Percentiles rank a stretch among this genome's conserved stretches.
These are phyloP conservation scores for Zymoseptoria tritici DNA, from an alignment of 2,329 filamentous ascomycete species.

Conservation along the genomic window DNA sequence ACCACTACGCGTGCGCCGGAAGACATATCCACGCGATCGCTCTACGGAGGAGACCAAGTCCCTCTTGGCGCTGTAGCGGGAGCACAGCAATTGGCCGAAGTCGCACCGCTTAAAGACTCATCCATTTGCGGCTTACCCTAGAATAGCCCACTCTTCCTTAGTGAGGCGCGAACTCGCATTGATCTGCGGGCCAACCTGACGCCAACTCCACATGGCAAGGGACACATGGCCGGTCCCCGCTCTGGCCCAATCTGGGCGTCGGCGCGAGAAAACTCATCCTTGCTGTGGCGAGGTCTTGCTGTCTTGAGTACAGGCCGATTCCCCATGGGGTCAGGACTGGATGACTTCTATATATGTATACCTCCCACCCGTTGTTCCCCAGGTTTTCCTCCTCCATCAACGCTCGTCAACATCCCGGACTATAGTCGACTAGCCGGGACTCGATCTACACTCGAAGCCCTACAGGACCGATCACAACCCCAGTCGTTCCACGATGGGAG, in stretches of 20 bases:
- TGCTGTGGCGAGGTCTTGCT: not conserved
- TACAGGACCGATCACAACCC: not conserved
- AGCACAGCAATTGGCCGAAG: not conserved
- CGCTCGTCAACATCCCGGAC: not conserved
- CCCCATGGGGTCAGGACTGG: not conserved
- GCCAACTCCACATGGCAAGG: not conserved
- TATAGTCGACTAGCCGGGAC: not conserved
- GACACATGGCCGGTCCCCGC: not conserved
- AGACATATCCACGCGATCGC: not conserved
- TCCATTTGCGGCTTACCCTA: not conserved
- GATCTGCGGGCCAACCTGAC: not conserved
- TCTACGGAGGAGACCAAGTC: not conserved
- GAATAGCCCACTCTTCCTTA: too few relatives aligned
- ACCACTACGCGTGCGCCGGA: not conserved
- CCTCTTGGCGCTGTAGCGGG: not conserved
- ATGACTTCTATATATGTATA: not conserved
- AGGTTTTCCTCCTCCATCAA: not conserved
- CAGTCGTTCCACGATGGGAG: conserved; percentile 25
- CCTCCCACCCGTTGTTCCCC: not conserved
- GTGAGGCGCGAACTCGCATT: too few relatives aligned
- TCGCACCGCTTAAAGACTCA: not conserved
- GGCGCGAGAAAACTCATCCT: not conserved
- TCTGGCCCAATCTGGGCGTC: not conserved
- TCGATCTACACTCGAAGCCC: not conserved
- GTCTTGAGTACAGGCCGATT: not conserved